Conservation (phyloP, 2,329 filamentous ascomycete genomes). For the Paraphoma chrysanthemicola region DNA sequence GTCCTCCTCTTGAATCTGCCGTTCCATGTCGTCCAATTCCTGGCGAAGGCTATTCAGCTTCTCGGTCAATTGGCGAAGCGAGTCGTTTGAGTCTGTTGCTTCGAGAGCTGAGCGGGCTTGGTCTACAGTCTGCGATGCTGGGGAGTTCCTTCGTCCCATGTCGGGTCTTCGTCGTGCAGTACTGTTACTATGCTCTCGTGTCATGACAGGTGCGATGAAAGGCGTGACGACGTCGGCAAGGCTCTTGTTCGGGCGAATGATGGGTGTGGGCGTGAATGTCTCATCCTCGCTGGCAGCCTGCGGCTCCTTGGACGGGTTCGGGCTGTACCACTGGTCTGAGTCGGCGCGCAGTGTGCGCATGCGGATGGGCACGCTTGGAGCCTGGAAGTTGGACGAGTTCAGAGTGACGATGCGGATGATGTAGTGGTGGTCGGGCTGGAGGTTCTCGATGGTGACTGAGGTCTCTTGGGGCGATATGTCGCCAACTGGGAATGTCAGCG, state of each 20-base stretch:
- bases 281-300: slow-evolving; percentile 46
- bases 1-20: slow-evolving; percentile 69
- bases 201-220: slow-evolving; percentile 66
- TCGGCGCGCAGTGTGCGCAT: slow-evolving; percentile 69
- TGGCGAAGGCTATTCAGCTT: slow-evolving; percentile 79
- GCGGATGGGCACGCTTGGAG: slow-evolving; percentile 83
- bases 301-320: slow-evolving; percentile 59
- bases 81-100: slow-evolving; percentile 46
- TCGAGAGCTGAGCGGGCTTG: slow-evolving; percentile 46
- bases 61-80: slow-evolving; percentile 78
- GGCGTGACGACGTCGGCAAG: slow-evolving; percentile 67
- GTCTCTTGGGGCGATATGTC: slow-evolving; percentile 82
- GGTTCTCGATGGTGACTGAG: slow-evolving; percentile 87
- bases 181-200: slow-evolving; percentile 70
- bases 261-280: slow-evolving; percentile 59
- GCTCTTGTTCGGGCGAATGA: slow-evolving; percentile 60
- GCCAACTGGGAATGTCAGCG: slow-evolving; percentile 66
- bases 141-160: slow-evolving; percentile 77
- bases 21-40: slow-evolving; percentile 81
- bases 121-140: slow-evolving; percentile 62
- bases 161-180: slow-evolving; percentile 68
- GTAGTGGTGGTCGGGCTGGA: slow-evolving; percentile 88
- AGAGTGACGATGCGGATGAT: slow-evolving; percentile 93
- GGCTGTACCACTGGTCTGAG: slow-evolving; percentile 55
- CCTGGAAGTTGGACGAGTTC: slow-evolving; percentile 90